Evolutionary conservation across 164 flowering plant species (phyloP).

Genomic region (Chimonanthus praecox): DNA sequence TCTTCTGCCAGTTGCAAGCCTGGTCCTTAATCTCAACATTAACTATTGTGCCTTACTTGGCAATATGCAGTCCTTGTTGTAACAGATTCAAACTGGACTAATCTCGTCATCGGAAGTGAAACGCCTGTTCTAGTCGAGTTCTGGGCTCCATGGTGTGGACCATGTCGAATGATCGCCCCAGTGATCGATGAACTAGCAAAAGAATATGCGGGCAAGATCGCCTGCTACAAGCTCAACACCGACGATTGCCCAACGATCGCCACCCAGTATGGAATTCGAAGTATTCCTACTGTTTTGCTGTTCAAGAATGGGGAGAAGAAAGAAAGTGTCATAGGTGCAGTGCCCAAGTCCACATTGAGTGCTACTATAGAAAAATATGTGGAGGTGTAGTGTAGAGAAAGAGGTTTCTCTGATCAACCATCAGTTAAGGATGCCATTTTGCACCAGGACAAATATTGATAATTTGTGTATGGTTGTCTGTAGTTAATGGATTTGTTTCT

Average conservation of each 20-base stretch:
- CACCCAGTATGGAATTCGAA: constrained; percentile 53
- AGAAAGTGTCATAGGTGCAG: constrained; percentile 73
- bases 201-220: constrained; percentile 56
- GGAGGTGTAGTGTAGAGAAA: constrained; percentile 5
- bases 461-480: neutral
- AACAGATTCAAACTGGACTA: constrained; percentile 54
- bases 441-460: neutral
- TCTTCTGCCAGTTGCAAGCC: no score
- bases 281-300: constrained; percentile 73
- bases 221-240: constrained; percentile 68
- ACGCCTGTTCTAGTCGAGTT: constrained; percentile 68
- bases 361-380: constrained; percentile 61
- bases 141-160: constrained; percentile 99
- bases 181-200: constrained; percentile 64
- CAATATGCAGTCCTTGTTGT: constrained; percentile 45
- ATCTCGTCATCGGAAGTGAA: constrained; percentile 33
- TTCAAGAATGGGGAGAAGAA: constrained; percentile 85
- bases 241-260: constrained; percentile 65
- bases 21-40: no score
- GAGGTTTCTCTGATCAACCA: neutral
- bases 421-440: neutral
- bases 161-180: constrained; percentile 73
- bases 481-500: neutral
- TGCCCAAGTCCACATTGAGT: constrained; percentile 60
- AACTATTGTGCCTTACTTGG: neutral